phyloP scores from a whole-genome alignment of 2,329 filamentous ascomycete genomes.

The Epichloe gansuensis region DNA sequence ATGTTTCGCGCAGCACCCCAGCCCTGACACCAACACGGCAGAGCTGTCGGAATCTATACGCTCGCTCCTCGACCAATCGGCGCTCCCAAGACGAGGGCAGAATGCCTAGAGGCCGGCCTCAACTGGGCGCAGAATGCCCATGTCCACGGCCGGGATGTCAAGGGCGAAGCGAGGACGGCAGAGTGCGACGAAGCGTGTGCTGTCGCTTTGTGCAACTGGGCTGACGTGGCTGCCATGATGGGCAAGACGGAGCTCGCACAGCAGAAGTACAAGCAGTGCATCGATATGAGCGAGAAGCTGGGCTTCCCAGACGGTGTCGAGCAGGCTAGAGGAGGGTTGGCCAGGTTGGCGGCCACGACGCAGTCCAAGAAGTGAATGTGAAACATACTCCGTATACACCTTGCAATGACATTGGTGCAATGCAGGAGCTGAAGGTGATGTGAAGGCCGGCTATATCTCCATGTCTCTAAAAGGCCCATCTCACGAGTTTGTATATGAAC shows the following conservation, averaged over 20 bases:
- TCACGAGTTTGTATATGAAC: too few species aligned
- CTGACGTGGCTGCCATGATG: slow-evolving; percentile 67
- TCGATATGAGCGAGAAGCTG: slow-evolving; percentile 44
- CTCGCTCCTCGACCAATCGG: slow-evolving; percentile 14
- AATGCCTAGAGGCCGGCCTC: slow-evolving; percentile 56
- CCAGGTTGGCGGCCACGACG: slow-evolving; percentile 14
- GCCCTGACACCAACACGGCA: slow-evolving; percentile 19
- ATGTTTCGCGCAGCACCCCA: slow-evolving; percentile 56
- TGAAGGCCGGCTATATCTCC: too few species aligned
- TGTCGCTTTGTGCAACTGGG: slow-evolving; percentile 76
- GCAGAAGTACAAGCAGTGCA: slow-evolving; percentile 56
- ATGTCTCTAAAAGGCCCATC: too few species aligned
- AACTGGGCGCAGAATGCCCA: slow-evolving; percentile 74
- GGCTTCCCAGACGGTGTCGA: slow-evolving; percentile 38
- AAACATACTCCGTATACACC: neutral
- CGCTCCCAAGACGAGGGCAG: slow-evolving; percentile 37
- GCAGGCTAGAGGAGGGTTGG: slow-evolving; percentile 41
- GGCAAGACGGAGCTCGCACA: slow-evolving; percentile 54
- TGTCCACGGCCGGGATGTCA: slow-evolving; percentile 51
- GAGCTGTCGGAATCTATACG: slow-evolving; percentile 18
- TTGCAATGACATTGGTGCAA: too few species aligned
- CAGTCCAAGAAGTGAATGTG: neutral
- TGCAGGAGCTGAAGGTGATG: too few species aligned
- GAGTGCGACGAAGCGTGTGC: slow-evolving; percentile 80
- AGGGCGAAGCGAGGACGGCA: slow-evolving; percentile 52